Evolutionary conservation across 2,329 filamentous ascomycete species (phyloP).

Genomic region (Scedosporium boydii): DNA sequence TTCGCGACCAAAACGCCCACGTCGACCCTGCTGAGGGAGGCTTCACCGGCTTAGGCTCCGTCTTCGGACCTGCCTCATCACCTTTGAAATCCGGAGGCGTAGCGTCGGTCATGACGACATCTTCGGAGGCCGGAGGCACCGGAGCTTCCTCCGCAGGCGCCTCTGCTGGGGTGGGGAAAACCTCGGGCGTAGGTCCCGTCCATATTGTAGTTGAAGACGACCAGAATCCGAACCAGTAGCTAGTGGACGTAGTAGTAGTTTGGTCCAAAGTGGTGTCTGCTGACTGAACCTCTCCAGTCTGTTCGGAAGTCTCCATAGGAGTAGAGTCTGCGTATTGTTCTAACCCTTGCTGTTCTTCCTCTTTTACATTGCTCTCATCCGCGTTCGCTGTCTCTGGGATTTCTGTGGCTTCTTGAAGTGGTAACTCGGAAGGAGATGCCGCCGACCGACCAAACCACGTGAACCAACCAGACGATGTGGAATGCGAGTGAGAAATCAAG

Average conservation of each 20-base stretch:
- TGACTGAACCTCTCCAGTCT: neutral
- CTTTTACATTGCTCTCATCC: neutral
- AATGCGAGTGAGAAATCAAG: conserved; percentile 9
- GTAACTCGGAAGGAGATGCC: neutral
- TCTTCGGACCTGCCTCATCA: conserved; percentile 13
- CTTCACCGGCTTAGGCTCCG: conserved; percentile 25
- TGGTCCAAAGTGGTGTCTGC: neutral
- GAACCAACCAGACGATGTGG: conserved; percentile 40
- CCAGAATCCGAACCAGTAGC: conserved; percentile 34
- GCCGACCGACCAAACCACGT: conserved; percentile 37
- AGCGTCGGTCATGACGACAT: conserved; percentile 35
- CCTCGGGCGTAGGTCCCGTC: conserved; percentile 2
- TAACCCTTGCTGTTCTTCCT: neutral
- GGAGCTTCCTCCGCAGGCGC: conserved; percentile 13
- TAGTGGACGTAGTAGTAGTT: neutral
- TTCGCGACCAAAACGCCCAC: conserved; percentile 75
- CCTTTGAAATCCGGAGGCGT: conserved; percentile 13
- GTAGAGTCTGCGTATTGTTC: neutral
- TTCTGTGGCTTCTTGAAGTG: neutral
- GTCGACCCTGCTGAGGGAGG: conserved; percentile 44
- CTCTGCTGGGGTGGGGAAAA: conserved; percentile 3
- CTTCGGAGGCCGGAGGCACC: conserved; percentile 21
- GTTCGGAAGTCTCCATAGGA: neutral
- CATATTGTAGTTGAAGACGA: conserved; percentile 13
- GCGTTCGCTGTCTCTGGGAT: neutral